Base-by-base conservation (phyloP, 768 basidiomycete genomes). In the Lactarius quietus region DNA sequence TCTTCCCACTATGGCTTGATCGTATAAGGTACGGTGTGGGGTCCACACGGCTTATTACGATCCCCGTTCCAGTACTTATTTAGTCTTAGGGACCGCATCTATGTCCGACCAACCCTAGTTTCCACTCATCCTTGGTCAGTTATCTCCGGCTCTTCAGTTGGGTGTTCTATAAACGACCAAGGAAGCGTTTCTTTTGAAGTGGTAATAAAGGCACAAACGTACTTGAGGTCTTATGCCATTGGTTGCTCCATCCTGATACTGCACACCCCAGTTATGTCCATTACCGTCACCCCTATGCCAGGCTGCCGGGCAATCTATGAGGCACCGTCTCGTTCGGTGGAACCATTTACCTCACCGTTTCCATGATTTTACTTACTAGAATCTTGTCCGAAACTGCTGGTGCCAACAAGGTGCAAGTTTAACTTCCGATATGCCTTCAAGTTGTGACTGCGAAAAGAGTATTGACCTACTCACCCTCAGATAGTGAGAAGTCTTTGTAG, bases 331-430 rank as follows among this genome's bases (percentile, higher is more conserved):
- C 41, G 14, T 20, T 23, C 18, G 52, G 12, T 36, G 9, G 17
- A 6, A 38, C 36, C 28, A n/a, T 52, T 31, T n/a, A 20, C 28
- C 36, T 41, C 5, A 23, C n/a, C 12, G 23, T 48, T 39, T 23
- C 45, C 45, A n/a, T n/a, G n/a, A n/a, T n/a, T n/a, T n/a, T 8
- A 33, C 33, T 33, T 4, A 4, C 33, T 33, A 33, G 8, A 45
- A 43, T 18, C 20, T 45, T 45, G 14, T 43, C 26, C 3, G n/a
- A 23, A 55, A 17, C 15, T n/a, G 41, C 26, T 29, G 55, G 43
- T 63, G 33, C 64, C 59, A 55, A 48, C 43, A 28, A 56, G 54
- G 59, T 23, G 56, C 31, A 18, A 20, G 18, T 41, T 59, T 64
- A 59, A n/a, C 58, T 26, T 26, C 48, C 48, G 48, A 15, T 51